These are phyloP conservation scores for Favolaschia claudopus DNA, from an alignment of 768 basidiomycete genomes.

Conservation along the genomic window DNA sequence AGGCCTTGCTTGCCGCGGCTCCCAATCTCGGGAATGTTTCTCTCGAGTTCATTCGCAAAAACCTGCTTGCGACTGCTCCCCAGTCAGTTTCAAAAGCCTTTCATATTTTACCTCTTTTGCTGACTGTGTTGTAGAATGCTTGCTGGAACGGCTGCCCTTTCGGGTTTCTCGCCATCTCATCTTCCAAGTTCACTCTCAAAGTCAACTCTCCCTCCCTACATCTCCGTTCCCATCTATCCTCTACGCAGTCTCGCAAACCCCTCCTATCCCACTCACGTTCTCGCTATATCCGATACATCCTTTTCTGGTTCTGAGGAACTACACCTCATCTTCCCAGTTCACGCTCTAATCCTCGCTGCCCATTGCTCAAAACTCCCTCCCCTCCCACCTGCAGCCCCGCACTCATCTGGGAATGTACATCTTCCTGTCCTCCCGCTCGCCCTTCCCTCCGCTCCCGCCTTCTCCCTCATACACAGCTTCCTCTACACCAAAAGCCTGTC, in stretches of 20 bases:
- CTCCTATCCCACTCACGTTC: conserved; percentile 60
- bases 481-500: conserved; percentile 73
- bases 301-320: conserved; percentile 46
- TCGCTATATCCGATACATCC: conserved; percentile 53
- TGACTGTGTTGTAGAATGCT: conserved; percentile 53
- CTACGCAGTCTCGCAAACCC: conserved; percentile 35
- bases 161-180: conserved; percentile 59
- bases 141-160: conserved; percentile 58
- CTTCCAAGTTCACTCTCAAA: conserved; percentile 72
- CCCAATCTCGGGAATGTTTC: conserved; percentile 72
- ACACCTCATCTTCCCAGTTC: conserved; percentile 64
- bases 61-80: conserved; percentile 55
- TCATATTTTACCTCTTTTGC: conserved; percentile 24
- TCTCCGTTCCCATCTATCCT: conserved; percentile 54
- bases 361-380: conserved; percentile 65
- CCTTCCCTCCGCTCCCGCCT: conserved; percentile 75
- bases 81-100: conserved; percentile 43
- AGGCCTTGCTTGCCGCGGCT: conserved; percentile 69
- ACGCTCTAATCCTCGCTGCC: conserved; percentile 67
- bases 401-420: conserved; percentile 41
- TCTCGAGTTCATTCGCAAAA: conserved; percentile 71
- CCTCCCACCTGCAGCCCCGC: conserved; percentile 48
- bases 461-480: conserved; percentile 68
- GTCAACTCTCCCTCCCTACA: conserved; percentile 66
- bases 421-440: conserved; percentile 75